Evolutionary conservation across 2,329 filamentous ascomycete species (phyloP).

Genomic region (Cladorrhinum sp.): DNA sequence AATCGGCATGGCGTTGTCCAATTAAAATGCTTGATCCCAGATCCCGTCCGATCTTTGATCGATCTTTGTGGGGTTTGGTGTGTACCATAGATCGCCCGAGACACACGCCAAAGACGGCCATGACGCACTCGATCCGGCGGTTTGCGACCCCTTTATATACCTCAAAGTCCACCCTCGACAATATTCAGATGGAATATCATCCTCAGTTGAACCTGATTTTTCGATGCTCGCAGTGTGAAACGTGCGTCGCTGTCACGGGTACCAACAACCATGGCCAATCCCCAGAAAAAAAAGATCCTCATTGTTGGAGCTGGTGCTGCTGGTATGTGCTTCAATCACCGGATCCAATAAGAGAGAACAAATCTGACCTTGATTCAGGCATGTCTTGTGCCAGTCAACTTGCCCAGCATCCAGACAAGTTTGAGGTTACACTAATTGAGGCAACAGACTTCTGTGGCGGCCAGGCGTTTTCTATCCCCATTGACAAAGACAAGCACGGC

Average conservation of each 20-base stretch:
- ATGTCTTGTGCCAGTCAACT: constrained; percentile 60
- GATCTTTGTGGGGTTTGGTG: neutral
- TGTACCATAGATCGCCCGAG: neutral
- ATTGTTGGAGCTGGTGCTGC: constrained; percentile 43
- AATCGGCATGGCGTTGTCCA: neutral
- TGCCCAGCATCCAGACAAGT: constrained; percentile 56
- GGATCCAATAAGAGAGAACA: neutral
- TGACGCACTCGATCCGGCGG: neutral
- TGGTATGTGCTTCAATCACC: constrained; percentile 29
- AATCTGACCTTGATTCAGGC: constrained; percentile 20
- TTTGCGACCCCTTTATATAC: neutral
- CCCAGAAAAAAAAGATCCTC: constrained; percentile 34
- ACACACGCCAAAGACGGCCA: neutral
- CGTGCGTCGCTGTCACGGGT: neutral
- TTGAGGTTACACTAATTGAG: constrained; percentile 57
- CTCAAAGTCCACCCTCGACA: no score
- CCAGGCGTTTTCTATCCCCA: constrained; percentile 59
- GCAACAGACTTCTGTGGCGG: constrained; percentile 59
- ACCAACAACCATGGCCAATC: constrained; percentile 12
- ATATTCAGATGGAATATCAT: no score
- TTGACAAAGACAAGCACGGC: constrained; percentile 57
- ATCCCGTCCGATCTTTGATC: neutral
- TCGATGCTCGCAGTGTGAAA: no score
- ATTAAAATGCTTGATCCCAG: neutral
- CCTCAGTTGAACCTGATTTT: no score